These are phyloP conservation scores for Solanum aculeatissimum DNA, from an alignment of 305 asterid species.

Conservation along the genomic window DNA sequence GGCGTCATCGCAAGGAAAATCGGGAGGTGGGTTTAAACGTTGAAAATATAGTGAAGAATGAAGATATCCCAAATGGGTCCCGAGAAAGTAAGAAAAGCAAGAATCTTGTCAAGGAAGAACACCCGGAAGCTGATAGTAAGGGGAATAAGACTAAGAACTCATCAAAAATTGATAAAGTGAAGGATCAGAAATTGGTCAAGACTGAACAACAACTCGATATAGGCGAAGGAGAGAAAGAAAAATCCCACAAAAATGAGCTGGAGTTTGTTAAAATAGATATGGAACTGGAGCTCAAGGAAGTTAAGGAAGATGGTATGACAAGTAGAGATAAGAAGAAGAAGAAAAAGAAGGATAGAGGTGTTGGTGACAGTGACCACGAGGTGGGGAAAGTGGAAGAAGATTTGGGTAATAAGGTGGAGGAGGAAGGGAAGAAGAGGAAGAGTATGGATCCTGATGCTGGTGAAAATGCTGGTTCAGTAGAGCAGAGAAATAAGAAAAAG, in stretches of 20 bases:
- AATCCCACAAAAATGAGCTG: not conserved
- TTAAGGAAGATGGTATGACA: not conserved
- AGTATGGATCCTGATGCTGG: constrained; percentile 1
- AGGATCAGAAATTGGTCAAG: not conserved
- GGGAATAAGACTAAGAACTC: not conserved
- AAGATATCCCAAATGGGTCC: not conserved
- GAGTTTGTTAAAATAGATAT: not conserved
- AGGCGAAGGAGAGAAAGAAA: not conserved
- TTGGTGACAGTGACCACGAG: not conserved
- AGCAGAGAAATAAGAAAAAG: constrained; percentile 15
- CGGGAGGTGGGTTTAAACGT: not conserved
- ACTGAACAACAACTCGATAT: not conserved
- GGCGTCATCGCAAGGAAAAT: not conserved
- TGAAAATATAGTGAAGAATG: not conserved
- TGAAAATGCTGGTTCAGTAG: not conserved
- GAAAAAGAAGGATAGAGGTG: not conserved
- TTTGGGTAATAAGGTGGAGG: not conserved
- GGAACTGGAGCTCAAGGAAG: not conserved
- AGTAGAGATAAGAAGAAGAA: constrained; percentile 5
- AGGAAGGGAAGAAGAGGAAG: constrained; percentile 10
- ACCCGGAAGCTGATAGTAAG: not conserved
- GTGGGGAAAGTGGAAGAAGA: not conserved
- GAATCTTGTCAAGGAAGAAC: not conserved
- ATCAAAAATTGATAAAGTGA: not conserved
- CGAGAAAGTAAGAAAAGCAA: not conserved